Evolutionary conservation across 2,329 filamentous ascomycete genomes (phyloP), one percentile per base, ranked within the genome.

Genomic region (Xylaria sp.): DNA sequence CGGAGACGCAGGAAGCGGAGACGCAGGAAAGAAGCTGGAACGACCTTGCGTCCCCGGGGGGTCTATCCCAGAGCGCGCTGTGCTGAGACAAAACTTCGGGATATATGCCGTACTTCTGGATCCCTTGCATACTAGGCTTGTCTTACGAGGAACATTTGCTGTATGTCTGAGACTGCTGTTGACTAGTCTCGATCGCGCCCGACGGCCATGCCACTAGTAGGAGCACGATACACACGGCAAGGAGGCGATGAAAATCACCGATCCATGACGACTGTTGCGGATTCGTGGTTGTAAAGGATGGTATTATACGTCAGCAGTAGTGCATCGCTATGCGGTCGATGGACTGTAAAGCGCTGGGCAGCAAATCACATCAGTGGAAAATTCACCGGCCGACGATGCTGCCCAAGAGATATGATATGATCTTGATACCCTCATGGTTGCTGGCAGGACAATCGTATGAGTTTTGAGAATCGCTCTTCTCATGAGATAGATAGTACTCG

Each of bases 81-180:
- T 51, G 18, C 58, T 49, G 58, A 60, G 59, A 61, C 59, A 58
- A 19, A 30, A 53, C n/a, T 23, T 53, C 42, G 30, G 42, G 19
- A 13, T 48, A 42, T 47, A 23, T 46, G 44, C 23, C 35, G 35
- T 44, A 30, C 49, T 42, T 50, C 30, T 13, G 39, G 39, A 46
- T 48, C 52, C 44, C 53, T 58, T 58, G 49, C 58, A 49, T 55
- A 30, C 23, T 10, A 49, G 37, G 13, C 52, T 37, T 19, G 52
- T 55, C 49, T 51, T 48, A 55, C 47, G 18, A 42, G 19, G 48
- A 18, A 35, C 23, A 30, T 30, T 30, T 30, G 34, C 55, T 55
- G 44, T 30, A 58, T 51, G 55, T 55, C 52, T 60, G 4, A 60
- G 48, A 57, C 57, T 49, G 2, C 19, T 2, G 23, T 5, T 11